Conservation (phyloP, 2,329 filamentous ascomycete genomes). For the Colletotrichum sansevieriae region DNA sequence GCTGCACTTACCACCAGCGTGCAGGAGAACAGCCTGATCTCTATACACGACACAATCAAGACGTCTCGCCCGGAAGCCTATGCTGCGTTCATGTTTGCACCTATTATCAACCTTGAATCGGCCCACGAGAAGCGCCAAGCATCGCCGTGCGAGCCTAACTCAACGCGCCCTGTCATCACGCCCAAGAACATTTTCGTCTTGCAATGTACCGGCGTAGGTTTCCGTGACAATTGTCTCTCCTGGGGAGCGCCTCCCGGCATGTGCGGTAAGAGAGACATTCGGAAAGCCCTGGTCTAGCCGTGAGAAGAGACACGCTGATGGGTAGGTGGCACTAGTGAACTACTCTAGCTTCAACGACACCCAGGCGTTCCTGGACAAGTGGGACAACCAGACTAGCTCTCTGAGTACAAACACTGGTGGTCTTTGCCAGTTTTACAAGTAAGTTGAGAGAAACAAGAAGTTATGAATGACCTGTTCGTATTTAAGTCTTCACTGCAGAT, state of each 20-base stretch:
- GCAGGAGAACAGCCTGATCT: neutral
- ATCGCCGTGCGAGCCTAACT: neutral
- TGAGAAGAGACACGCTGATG: neutral
- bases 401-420: conserved; percentile 37
- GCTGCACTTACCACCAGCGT: conserved; percentile 5
- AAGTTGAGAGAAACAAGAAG: neutral
- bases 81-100: conserved; percentile 24
- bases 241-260: conserved; percentile 32
- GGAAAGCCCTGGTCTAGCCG: fast-evolving
- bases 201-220: conserved; percentile 30
- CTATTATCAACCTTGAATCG: conserved; percentile 6
- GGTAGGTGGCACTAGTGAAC: neutral
- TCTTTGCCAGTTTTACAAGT: conserved; percentile 38
- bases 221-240: conserved; percentile 22
- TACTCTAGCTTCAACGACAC: conserved; percentile 32
- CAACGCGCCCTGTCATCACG: conserved; percentile 17
- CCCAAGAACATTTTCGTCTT: conserved; percentile 29
- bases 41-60: conserved; percentile 4
- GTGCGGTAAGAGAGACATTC: conserved; percentile 15
- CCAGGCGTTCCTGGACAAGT: conserved; percentile 28
- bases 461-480: neutral
- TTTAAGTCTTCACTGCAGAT: neutral
- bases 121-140: conserved; percentile 15
- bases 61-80: conserved; percentile 25
- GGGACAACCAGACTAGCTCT: conserved; percentile 31